Conservation (phyloP, 2,329 filamentous ascomycete genomes). For the Colletotrichum cordylinicola region DNA sequence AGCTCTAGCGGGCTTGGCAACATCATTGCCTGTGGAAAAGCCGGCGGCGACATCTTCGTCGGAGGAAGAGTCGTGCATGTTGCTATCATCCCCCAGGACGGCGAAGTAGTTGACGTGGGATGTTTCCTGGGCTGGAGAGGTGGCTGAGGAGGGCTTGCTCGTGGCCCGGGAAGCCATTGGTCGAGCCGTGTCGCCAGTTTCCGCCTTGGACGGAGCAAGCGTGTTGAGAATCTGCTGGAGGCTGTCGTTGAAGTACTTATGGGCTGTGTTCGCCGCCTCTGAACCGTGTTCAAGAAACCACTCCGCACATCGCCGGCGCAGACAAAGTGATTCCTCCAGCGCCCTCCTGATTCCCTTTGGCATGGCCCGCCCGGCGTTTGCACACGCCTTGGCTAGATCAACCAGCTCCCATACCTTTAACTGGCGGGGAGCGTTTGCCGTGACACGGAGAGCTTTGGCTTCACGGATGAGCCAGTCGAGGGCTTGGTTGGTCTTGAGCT, state of each 20-base stretch:
- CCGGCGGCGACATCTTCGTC: background rate
- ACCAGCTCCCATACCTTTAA: background rate
- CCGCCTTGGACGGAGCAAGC: background rate
- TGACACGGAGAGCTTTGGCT: background rate
- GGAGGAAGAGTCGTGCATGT: accelerated
- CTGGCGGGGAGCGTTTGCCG: background rate
- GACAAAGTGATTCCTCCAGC: background rate
- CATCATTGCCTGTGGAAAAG: background rate
- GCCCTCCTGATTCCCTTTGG: background rate
- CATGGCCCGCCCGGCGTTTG: background rate
- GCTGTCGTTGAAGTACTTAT: background rate
- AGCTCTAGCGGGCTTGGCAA: too few relatives aligned
- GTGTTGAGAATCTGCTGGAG: background rate
- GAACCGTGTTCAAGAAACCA: background rate
- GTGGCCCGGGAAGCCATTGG: background rate
- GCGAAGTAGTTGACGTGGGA: background rate
- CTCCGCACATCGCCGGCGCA: background rate
- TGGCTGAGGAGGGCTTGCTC: background rate
- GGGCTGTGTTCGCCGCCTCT: background rate
- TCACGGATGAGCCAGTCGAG: background rate
- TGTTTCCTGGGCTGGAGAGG: background rate
- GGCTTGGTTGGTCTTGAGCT: background rate
- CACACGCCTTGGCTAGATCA: background rate
- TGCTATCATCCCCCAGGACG: background rate
- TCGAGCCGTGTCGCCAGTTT: background rate